phyloP scores from a whole-genome alignment of 2,329 filamentous ascomycete genomes.

The Calycina herbarum region DNA sequence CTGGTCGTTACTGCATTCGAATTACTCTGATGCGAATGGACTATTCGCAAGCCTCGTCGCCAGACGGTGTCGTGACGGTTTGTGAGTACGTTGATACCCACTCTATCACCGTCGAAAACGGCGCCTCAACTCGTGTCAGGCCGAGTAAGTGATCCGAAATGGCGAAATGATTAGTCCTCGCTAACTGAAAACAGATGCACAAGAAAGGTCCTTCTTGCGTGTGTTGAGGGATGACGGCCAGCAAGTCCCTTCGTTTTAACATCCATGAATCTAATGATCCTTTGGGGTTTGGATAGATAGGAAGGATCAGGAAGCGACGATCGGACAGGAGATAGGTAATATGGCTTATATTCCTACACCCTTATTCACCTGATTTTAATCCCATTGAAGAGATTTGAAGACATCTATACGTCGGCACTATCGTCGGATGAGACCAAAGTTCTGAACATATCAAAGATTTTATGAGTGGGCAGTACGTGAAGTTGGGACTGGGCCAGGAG shows the following conservation, averaged over 20 bases:
- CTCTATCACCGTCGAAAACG: conserved; percentile 31
- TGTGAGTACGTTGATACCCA: conserved; percentile 32
- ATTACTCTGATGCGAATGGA: conserved; percentile 36
- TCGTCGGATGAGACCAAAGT: neutral
- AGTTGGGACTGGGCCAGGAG: neutral
- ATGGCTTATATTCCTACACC: too few relatives aligned
- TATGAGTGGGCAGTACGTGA: neutral
- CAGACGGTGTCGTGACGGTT: conserved; percentile 28
- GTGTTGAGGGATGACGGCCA: conserved; percentile 34
- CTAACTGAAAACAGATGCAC: conserved; percentile 22
- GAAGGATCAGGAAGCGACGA: too few relatives aligned
- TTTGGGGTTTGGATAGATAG: neutral
- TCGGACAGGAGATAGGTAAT: too few relatives aligned
- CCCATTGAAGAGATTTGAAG: neutral
- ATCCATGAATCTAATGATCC: neutral
- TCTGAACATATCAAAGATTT: neutral
- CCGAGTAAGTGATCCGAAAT: conserved; percentile 29
- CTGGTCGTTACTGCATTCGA: conserved; percentile 34
- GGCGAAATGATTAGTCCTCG: conserved; percentile 18
- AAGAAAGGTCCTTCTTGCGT: conserved; percentile 32
- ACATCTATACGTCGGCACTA: neutral
- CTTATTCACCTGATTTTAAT: too few relatives aligned
- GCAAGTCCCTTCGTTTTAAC: conserved; percentile 21
- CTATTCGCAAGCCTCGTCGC: conserved; percentile 25
- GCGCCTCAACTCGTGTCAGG: conserved; percentile 20